Conservation (phyloP, 192 early-diverging fungal genomes). For the Coemansia sp. region DNA sequence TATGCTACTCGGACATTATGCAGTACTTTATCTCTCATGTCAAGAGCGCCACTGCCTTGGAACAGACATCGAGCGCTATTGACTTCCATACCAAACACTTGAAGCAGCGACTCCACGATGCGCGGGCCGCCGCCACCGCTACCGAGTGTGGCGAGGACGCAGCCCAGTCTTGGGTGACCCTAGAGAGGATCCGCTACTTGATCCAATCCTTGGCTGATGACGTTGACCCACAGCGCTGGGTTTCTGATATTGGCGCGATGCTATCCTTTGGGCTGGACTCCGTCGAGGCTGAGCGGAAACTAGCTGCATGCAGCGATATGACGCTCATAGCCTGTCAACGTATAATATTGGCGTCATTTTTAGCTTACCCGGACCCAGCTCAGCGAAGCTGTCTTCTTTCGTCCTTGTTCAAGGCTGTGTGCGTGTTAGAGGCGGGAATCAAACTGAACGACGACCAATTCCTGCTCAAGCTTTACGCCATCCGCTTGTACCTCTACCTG, state of each 20-base stretch:
- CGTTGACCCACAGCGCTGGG: conserved; percentile 21
- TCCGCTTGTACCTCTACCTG: conserved; percentile 76
- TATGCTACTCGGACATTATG: conserved; percentile 52
- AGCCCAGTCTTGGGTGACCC: conserved; percentile 41
- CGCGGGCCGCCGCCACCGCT: conserved; percentile 12
- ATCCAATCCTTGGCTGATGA: conserved; percentile 39
- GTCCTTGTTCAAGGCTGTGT: conserved; percentile 52
- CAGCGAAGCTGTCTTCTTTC: conserved; percentile 17
- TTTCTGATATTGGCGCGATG: conserved; percentile 17
- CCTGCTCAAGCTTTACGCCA: conserved; percentile 84
- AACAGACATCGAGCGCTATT: background rate
- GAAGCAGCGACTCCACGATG: conserved; percentile 6
- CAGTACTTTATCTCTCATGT: conserved; percentile 31
- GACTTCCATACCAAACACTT: conserved; percentile 22
- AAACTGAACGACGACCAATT: conserved; percentile 76
- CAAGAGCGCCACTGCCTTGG: background rate
- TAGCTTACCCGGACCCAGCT: conserved; percentile 20
- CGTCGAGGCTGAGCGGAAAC: conserved; percentile 23
- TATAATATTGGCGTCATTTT: conserved; percentile 31
- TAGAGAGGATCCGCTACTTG: conserved; percentile 49
- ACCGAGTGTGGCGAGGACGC: conserved; percentile 15
- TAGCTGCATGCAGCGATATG: conserved; percentile 41
- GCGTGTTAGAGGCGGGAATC: conserved; percentile 76
- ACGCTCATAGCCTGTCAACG: conserved; percentile 46
- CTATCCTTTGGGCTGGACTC: conserved; percentile 36